These are phyloP conservation scores for Prunus mume DNA, from an alignment of 306 rosid genomes.

Conservation along the genomic window DNA sequence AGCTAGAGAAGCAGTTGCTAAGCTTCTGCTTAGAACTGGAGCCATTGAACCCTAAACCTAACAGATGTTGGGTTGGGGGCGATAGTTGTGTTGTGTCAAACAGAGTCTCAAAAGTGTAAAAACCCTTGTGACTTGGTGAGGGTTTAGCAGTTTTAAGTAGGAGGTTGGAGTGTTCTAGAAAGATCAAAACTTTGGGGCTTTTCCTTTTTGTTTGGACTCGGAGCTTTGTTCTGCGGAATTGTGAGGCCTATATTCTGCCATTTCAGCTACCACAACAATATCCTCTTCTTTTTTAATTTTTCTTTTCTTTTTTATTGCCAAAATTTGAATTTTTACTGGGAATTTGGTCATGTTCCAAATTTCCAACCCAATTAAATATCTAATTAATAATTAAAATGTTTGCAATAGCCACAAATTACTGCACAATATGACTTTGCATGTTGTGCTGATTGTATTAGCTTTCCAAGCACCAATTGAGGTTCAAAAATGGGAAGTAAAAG, in stretches of 20 bases:
- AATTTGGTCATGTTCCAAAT: too few species aligned
- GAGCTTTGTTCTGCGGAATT: constrained; percentile 21
- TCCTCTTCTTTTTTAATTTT: not conserved
- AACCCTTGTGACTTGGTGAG: constrained; percentile 33
- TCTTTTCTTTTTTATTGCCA: not conserved
- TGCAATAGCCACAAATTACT: not conserved
- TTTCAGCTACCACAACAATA: constrained; percentile 27
- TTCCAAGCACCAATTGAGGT: too few species aligned
- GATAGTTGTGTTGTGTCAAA: not conserved
- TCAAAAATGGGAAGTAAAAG: not conserved
- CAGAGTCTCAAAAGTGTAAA: constrained; percentile 5
- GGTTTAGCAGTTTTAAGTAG: constrained; percentile 32
- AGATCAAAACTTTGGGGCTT: not conserved
- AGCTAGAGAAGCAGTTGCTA: constrained; percentile 55
- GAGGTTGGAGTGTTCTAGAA: constrained; percentile 49
- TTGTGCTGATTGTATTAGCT: not conserved
- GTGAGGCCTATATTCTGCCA: constrained; percentile 44
- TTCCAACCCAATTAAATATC: not conserved
- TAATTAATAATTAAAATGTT: too few species aligned
- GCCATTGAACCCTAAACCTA: constrained; percentile 48
- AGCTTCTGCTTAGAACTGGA: constrained; percentile 70
- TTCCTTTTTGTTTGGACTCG: constrained; percentile 23
- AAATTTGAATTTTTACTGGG: not conserved
- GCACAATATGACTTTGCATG: not conserved
- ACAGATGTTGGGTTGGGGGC: not conserved